Base-by-base conservation (phyloP, 176 grass and related monocot genomes). In the Aegilops longissima region DNA sequence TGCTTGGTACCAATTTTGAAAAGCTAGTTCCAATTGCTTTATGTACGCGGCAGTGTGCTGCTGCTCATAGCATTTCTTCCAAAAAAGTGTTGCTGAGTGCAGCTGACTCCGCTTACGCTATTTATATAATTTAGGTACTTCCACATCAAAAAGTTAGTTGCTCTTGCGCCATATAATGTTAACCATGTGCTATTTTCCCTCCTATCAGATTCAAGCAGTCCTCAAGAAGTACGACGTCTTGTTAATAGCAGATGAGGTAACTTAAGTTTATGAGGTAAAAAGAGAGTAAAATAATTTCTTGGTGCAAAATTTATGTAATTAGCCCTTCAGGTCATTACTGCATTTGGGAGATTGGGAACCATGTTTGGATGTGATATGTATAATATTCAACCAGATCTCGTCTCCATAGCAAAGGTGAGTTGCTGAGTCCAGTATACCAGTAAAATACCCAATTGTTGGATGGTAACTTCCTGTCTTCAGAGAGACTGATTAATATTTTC, bases 321-420 rank as follows among this genome's bases (percentile, higher is more conserved):
- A 44, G 85, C 54, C 20, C 31, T 90, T 58, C 87, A 98, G 97
- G 97, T 98, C 33, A 93, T 98, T 78, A 98, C 97, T 69, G 92
- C 94, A 66, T 98, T 98, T 70, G 93, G 94, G 88, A 96, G 97
- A 84, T 58, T 98, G 13, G 97, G 97, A 61, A 94, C 85, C 38
- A 96, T 96, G 97, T 98, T 98, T 85, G 97, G 94, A 77, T 96
- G 90, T 85, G 97, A 98, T 73, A 88, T 92, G 90, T 96, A 86
- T 71, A 70, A 96, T 16, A 98, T 99, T 66, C 78, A 93, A 84
- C 94, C 97, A 33, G 94, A 99, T 88, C 93, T 99, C 73, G 97
- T 99, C 30, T 94, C 97, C 77, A 90, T 96, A 25, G 97, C 97
- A 52, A 99, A 99, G 85, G 96, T 91, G 81, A 82, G 85, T 86